Evolutionary conservation across 495 filamentous ascomycete species (phyloP), one percentile per base, ranked within the genome.

Genomic region (Penicillium daleae): DNA sequence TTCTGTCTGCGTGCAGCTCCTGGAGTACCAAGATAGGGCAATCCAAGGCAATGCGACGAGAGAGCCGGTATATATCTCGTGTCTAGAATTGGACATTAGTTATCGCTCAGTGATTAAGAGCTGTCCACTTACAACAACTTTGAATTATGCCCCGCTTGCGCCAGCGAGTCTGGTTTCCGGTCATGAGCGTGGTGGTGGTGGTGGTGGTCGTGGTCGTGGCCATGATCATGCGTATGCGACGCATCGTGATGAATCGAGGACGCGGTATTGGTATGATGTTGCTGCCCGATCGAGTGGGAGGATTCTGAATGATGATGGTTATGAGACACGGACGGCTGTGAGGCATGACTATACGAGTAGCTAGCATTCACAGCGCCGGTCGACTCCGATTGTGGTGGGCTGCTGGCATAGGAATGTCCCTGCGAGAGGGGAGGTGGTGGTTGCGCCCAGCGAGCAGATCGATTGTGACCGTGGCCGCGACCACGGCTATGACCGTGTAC

Each of bases 161-260:
- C 19, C 2, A 32, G 49, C 12, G 56, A n/a, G 15, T 29, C 53
- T 4, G 40, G 32, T 39, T 64, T 63, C 24, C 61, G 61, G 29
- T 97, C 94, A 71, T 96, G 97, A 59, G 89, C 90, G 72, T 96
- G 91, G 56, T 76, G 87, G 46, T 85, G 86, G 68, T 96, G 91
- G 3, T 83, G 86, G 62, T 92, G 90, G 40, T 71, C 76, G 66
- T 86, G 84, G 40, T 24, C 48, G 42, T 69, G 67, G 12, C 37
- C 13, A 42, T 68, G 61, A 7, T 44, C 42, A 57, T 68, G 68
- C 17, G 22, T 3, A 42, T 64, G 59, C 27, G 54, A 29, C 22
- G 60, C 44, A 52, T 72, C 65, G 7, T 62, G 50, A 33, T 66
- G 61, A 22, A 67, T 53, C 7, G 66, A 61, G 15, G 66, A 62